phyloP scores from a whole-genome alignment of 177 flowering plant species.

The Vitis hybrid region DNA sequence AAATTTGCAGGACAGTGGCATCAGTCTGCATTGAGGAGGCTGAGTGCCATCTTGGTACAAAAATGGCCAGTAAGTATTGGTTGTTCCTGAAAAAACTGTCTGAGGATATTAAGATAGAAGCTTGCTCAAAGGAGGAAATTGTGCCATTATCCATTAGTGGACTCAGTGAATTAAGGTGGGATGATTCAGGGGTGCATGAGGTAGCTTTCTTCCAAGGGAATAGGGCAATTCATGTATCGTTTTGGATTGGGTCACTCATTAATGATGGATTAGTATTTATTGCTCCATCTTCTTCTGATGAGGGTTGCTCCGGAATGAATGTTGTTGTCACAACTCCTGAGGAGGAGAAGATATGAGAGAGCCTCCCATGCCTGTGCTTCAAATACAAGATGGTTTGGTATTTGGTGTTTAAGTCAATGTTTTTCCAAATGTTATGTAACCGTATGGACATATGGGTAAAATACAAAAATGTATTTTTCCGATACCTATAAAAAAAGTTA shows the following conservation, averaged over 20 bases:
- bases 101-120: slow-evolving; percentile 20
- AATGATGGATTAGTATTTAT: slow-evolving; percentile 30
- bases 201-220: slow-evolving; percentile 28
- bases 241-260: slow-evolving; percentile 25
- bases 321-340: slow-evolving; percentile 27
- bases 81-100: slow-evolving; percentile 17
- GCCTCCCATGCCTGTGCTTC: too few species aligned
- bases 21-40: slow-evolving; percentile 28
- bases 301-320: slow-evolving; percentile 4
- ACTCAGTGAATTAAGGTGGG: slow-evolving; percentile 14
- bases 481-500: too few species aligned
- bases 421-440: too few species aligned
- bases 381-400: too few species aligned
- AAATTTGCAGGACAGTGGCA: slow-evolving; percentile 16
- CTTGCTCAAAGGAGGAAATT: slow-evolving; percentile 13
- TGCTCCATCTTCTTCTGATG: slow-evolving; percentile 17
- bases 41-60: slow-evolving; percentile 13
- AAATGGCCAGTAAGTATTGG: slow-evolving; percentile 17
- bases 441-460: too few species aligned
- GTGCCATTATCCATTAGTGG: neutral
- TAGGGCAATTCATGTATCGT: slow-evolving; percentile 28
- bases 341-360: too few species aligned
- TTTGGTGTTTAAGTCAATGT: too few species aligned
- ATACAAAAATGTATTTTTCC: too few species aligned
- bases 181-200: slow-evolving; percentile 24